Evolutionary conservation across 2,329 filamentous ascomycete genomes (phyloP), one percentile per base, ranked within the genome.

Genomic region (Teratosphaeria epicoccoides): DNA sequence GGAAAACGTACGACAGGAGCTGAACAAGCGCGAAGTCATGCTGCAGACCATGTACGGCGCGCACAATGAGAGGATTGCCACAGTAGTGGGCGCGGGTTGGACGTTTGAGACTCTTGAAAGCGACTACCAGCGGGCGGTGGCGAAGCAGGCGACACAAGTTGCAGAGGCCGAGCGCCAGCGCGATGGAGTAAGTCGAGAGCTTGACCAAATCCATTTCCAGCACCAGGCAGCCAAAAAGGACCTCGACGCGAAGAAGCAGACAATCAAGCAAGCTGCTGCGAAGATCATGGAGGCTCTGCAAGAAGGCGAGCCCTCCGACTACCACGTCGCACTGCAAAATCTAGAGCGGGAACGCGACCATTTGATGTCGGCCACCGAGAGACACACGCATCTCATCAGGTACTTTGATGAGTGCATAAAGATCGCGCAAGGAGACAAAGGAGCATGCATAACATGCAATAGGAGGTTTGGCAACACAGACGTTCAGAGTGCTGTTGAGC

Each of bases 1-100:
- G 10, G 87, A 95, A 52, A 83, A 87, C 59, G 77, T 90, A 28
- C 89, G 85, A 62, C 90, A 89, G 60, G 87, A 95, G 63, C 70
- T 88, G 24, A 80, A 81, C 56, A 84, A 88, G 58, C 81, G 84
- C 51, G 80, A 86, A 66, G 79, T 81, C 28, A 86, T 85, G 55
- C 74, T 97, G 2, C 79, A 89, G 7, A 93, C 87, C 0, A 81
- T 96, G 72, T 80, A 75, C 55, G 81, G 75, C 46, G 88, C 88
- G 0, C 88, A 94, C 74, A 79, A 77, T 48, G 75, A 83, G 28
- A 85, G 85, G 58, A 75, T 98, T 22, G 75, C 79, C 11, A 72
- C 76, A 5, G 68, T 87, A 10, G 60, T 97, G 26, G 82, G 83
- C 24, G 56, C 66, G 6, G 74, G 77, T 0, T 96, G 89, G 89